Conservation (phyloP, 129 eudicot species). For the Tagetes patula region DNA sequence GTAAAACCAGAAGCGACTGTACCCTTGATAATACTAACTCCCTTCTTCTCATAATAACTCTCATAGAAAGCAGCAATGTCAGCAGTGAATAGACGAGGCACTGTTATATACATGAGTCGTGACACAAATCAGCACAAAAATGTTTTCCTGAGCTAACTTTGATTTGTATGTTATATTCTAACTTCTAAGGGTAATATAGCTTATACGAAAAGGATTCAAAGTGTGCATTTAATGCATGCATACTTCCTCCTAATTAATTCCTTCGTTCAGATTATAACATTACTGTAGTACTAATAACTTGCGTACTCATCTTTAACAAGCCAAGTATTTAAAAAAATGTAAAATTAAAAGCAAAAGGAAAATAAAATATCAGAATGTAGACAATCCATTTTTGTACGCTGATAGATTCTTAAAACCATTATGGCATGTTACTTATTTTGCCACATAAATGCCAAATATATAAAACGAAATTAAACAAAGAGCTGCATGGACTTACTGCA, state of each 20-base stretch:
- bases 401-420: background rate
- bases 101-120: constrained; percentile 37
- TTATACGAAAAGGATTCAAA: background rate
- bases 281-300: background rate
- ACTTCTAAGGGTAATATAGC: background rate
- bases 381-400: background rate
- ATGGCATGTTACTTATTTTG: background rate
- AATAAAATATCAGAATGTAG: background rate
- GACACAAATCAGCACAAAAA: background rate
- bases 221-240: background rate
- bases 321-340: background rate
- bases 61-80: constrained; percentile 93
- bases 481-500: constrained; percentile 77
- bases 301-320: background rate
- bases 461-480: constrained; percentile 2
- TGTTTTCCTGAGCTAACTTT: background rate
- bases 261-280: background rate
- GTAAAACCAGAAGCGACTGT: constrained; percentile 95
- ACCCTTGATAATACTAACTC: constrained; percentile 78
- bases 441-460: background rate
- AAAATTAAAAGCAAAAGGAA: background rate
- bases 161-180: background rate
- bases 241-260: background rate
- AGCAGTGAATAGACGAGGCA: constrained; percentile 97
- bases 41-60: constrained; percentile 79